Evolutionary conservation across 805 yeast species (phyloP).

Genomic region (Lipomyces sp.): DNA sequence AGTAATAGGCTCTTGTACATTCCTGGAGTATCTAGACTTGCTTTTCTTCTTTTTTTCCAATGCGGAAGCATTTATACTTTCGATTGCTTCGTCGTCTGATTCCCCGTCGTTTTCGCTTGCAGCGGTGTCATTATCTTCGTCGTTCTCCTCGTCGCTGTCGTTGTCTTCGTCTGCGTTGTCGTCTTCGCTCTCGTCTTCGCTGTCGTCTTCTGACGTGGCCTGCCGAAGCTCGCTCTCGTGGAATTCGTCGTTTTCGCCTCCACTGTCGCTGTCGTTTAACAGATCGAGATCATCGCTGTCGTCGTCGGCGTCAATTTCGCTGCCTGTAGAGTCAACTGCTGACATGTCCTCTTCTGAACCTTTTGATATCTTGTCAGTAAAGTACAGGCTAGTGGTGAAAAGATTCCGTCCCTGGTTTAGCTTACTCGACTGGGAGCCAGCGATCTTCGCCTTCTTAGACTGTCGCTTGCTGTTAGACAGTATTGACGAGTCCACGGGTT

Average conservation of each 20-base stretch:
- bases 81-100: slow-evolving; percentile 29
- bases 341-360: no score
- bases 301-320: slow-evolving; percentile 5
- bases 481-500: no score
- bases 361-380: no score
- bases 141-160: slow-evolving; percentile 25
- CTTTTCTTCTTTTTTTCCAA: slow-evolving; percentile 19
- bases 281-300: background rate
- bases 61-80: slow-evolving; percentile 20
- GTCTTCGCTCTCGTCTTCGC: slow-evolving; percentile 28
- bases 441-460: no score
- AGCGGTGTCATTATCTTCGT: slow-evolving; percentile 26
- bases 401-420: no score
- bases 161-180: slow-evolving; percentile 27
- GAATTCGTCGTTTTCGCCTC: slow-evolving; percentile 24
- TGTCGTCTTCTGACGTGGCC: slow-evolving; percentile 28
- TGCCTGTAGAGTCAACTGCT: slow-evolving; percentile 6
- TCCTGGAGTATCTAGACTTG: slow-evolving; percentile 19
- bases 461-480: no score
- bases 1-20: no score
- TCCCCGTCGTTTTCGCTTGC: slow-evolving; percentile 28
- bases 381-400: no score
- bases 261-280: slow-evolving; percentile 1
- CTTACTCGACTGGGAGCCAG: no score
- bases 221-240: slow-evolving; percentile 25